Evolutionary conservation across 176 grass and related monocot genomes (phyloP).

Genomic region (Melocanna baccifera): DNA sequence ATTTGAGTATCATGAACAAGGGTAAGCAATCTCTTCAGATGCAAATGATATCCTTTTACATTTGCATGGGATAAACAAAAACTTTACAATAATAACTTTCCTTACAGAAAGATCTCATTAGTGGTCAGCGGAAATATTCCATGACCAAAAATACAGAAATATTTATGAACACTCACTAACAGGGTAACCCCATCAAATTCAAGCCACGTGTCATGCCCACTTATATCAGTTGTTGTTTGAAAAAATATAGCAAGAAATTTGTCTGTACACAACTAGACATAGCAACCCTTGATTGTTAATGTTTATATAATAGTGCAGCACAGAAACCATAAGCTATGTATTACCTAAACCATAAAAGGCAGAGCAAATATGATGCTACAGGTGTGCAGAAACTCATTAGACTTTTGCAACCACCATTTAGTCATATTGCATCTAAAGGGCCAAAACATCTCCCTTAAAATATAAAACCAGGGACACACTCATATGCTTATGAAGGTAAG

Average conservation of each 20-base stretch:
- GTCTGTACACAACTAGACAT: not conserved
- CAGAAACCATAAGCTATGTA: not conserved
- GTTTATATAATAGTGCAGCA: not conserved
- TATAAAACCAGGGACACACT: not conserved
- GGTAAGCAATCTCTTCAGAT: not conserved
- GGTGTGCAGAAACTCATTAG: not conserved
- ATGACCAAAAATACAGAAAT: not conserved
- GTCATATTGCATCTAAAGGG: not conserved
- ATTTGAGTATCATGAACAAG: not conserved
- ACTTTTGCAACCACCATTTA: not conserved
- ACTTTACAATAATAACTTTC: not conserved
- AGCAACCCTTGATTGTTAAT: not conserved
- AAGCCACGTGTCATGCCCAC: not conserved
- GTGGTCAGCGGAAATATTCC: not conserved
- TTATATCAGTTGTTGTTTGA: not conserved
- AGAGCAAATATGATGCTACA: not conserved
- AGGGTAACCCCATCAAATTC: not conserved
- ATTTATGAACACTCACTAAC: not conserved
- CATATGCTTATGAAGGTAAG: not conserved
- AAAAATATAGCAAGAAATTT: not conserved
- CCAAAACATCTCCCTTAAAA: not conserved
- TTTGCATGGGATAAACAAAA: conserved; percentile 9
- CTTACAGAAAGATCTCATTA: not conserved
- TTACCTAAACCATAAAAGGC: not conserved
- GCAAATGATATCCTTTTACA: not conserved